A percentile compares a stretch with the other conserved stretches of the same genome.
Evolutionary conservation across 805 yeast genomes (phyloP).

Genomic region (Kurtzmaniella cleridarum): DNA sequence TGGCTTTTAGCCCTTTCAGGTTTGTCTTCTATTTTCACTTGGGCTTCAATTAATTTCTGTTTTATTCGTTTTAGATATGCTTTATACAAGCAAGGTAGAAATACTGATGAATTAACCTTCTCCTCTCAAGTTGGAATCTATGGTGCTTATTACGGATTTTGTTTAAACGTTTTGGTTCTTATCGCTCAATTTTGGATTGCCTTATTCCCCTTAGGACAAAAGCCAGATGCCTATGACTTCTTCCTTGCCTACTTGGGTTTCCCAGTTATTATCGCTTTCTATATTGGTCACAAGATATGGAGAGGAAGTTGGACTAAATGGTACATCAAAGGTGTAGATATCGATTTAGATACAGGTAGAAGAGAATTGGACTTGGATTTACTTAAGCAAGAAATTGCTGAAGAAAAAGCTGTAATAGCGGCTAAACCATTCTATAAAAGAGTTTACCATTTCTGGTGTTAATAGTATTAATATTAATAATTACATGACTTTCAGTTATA

Average conservation of each 20-base stretch:
- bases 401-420: conserved; percentile 1
- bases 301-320: conserved; percentile 24
- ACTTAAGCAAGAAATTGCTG: conserved; percentile 20
- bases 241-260: conserved; percentile 64
- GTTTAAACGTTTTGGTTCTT: conserved; percentile 54
- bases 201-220: conserved; percentile 57
- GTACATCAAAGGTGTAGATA: conserved; percentile 25
- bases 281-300: conserved; percentile 53
- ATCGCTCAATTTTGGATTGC: conserved; percentile 82
- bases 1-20: conserved; percentile 50
- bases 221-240: conserved; percentile 43
- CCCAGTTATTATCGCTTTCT: conserved; percentile 56
- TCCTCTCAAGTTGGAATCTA: conserved; percentile 60
- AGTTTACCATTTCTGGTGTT: conserved; percentile 6
- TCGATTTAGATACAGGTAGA: conserved; percentile 35
- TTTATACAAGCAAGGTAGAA: conserved; percentile 59
- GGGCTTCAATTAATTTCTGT: conserved; percentile 43
- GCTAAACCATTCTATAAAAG: conserved; percentile 5
- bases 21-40: conserved; percentile 42
- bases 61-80: conserved; percentile 53
- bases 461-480: neutral
- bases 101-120: conserved; percentile 60
- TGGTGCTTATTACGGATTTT: conserved; percentile 62
- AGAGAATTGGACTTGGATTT: conserved; percentile 35
- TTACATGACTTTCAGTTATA: too few relatives aligned